phyloP scores from a whole-genome alignment of 2,329 filamentous ascomycete genomes.

The Alternaria gaisen region DNA sequence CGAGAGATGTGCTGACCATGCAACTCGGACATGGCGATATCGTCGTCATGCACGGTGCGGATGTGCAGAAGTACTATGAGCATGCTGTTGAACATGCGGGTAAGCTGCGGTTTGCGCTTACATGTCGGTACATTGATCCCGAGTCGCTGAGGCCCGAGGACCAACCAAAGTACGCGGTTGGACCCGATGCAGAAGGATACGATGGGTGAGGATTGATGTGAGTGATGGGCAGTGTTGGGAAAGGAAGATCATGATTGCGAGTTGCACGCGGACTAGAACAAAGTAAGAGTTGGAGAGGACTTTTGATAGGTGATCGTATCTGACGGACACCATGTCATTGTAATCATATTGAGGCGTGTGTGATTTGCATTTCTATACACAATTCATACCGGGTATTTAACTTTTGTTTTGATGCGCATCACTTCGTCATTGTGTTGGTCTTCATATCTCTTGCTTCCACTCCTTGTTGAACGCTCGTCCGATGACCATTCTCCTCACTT shows the following conservation, averaged over 20 bases:
- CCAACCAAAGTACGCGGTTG: conserved; percentile 50
- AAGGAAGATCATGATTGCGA: background rate
- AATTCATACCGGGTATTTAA: conserved; percentile 4
- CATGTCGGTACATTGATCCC: conserved; percentile 62
- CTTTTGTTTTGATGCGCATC: background rate
- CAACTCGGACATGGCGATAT: conserved; percentile 70
- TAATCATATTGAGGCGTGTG: background rate
- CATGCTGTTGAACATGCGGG: conserved; percentile 64
- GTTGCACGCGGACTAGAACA: background rate
- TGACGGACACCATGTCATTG: background rate
- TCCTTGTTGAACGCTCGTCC: conserved; percentile 91
- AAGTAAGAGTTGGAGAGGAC: background rate
- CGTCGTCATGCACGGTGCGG: conserved; percentile 68
- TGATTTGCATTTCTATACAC: background rate
- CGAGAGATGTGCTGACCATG: conserved; percentile 55
- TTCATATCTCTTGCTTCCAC: conserved; percentile 57
- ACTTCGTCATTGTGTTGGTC: too few species aligned
- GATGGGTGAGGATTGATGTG: conserved; percentile 39
- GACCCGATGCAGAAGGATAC: conserved; percentile 47
- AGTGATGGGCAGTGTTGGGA: background rate
- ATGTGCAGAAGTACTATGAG: conserved; percentile 69
- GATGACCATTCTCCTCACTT: conserved; percentile 93
- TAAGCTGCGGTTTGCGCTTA: conserved; percentile 65
- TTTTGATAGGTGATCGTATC: background rate
- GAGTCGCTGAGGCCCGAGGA: conserved; percentile 54